Evolutionary conservation across 495 filamentous ascomycete genomes (phyloP), one percentile per base, ranked within the genome.

Genomic region (Thermochaetoides thermophila): DNA sequence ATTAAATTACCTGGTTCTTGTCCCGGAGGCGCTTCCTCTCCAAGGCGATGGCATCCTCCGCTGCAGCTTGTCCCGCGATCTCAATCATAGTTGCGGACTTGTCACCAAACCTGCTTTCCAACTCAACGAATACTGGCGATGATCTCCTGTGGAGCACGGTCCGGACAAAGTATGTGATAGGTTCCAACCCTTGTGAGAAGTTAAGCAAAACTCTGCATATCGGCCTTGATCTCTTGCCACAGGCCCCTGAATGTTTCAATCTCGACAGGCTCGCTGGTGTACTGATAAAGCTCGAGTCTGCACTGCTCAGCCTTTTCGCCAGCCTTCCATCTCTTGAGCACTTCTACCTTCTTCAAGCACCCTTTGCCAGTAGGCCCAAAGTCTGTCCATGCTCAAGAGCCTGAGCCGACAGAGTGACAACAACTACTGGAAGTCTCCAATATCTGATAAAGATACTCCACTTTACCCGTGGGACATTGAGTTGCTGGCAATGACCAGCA

Each of bases 1-100:
- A 8, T 15, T 39, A 5, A 5, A 8, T 19, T 14, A 5, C 15
- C 31, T 20, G 13, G 1, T 9, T 12, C 20, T 19, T 3, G 18
- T 33, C 20, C 37, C 37, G 6, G 18, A 39, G 20, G n/a, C 25
- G 12, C 17, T 34, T 7, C 31, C 31, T 27, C 26, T 34, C 15
- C 17, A 23, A n/a, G 17, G 22, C 17, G 36, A 30, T 13, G 31
- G 31, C 13, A 4, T 39, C 31, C 17, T 39, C 14, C 37, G 31
- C 10, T 30, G 26, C 37, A 19, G 34, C 31, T 27, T 39, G 19
- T 4, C 33, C 11, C 19, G 24, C 31, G 4, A 4, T 34, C 31
- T 18, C 22, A 6, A 6, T 24, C 22, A 7, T 11, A 6, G 22
- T 24, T 7, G 22, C 11, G 6, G 7, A 24, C 7, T 24, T 7